Conservation (phyloP, 176 grass and related monocot genomes). For the Bonia amplexicaulis region DNA sequence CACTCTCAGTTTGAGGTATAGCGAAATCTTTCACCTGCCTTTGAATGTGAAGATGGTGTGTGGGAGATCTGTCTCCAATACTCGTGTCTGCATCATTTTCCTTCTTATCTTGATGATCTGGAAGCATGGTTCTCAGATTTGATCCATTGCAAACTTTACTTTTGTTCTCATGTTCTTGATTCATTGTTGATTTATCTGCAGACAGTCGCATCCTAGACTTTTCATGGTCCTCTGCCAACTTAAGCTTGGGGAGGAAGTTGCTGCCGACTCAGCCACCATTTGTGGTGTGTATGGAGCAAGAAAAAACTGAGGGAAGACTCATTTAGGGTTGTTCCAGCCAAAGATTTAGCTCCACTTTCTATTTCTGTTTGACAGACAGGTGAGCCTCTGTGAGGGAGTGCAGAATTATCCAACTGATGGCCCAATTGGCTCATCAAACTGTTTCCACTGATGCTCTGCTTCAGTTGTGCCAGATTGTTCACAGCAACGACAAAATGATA, state of each 20-base stretch:
- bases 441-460: constrained; percentile 54
- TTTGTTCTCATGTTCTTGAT: constrained; percentile 30
- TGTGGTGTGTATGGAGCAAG: constrained; percentile 28
- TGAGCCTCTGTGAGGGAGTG: constrained; percentile 28
- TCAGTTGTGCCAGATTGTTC: constrained; percentile 66
- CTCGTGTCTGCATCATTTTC: constrained; percentile 17
- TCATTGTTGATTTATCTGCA: constrained; percentile 30
- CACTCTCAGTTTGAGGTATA: constrained; percentile 36
- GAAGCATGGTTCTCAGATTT: constrained; percentile 16
- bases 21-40: constrained; percentile 32
- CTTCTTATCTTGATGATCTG: constrained; percentile 28
- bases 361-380: constrained; percentile 31
- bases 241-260: constrained; percentile 38
- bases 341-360: constrained; percentile 16
- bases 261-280: constrained; percentile 21
- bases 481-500: constrained; percentile 82
- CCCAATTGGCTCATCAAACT: constrained; percentile 53
- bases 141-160: constrained; percentile 29
- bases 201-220: constrained; percentile 30
- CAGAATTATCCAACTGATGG: constrained; percentile 37
- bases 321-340: constrained; percentile 15
- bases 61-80: constrained; percentile 1
- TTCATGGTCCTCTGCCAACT: constrained; percentile 31
- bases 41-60: constrained; percentile 27
- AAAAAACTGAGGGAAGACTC: constrained; percentile 45